Evolutionary conservation across 805 yeast genomes (phyloP).

Genomic region (Saturnispora diversa): DNA sequence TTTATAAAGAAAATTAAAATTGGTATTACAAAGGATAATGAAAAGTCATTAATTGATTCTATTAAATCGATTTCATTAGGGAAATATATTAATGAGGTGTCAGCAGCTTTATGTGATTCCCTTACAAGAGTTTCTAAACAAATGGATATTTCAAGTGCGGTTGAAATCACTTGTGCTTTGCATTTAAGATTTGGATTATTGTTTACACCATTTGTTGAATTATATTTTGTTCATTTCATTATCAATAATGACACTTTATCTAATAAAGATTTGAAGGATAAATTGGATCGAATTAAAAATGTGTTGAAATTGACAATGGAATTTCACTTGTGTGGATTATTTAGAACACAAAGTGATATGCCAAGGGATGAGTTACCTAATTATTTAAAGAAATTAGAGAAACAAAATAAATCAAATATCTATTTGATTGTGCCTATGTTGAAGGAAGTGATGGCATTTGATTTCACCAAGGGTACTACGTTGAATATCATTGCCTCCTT

Average conservation of each 20-base stretch:
- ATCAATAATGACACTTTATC: slow-evolving; percentile 27
- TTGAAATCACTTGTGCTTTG: slow-evolving; percentile 59
- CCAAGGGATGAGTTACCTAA: slow-evolving; percentile 36
- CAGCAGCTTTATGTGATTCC: slow-evolving; percentile 56
- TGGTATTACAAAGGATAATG: slow-evolving; percentile 46
- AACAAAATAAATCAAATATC: slow-evolving; percentile 24
- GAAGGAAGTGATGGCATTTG: slow-evolving; percentile 36
- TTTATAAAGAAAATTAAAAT: slow-evolving; percentile 63
- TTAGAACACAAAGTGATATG: slow-evolving; percentile 38
- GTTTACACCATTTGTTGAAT: slow-evolving; percentile 45
- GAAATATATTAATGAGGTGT: slow-evolving; percentile 67
- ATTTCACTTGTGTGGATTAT: slow-evolving; percentile 48
- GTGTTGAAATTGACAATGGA: slow-evolving; percentile 50
- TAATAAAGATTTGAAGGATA: slow-evolving; percentile 38
- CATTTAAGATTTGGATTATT: slow-evolving; percentile 61
- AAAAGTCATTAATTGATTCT: slow-evolving; percentile 46
- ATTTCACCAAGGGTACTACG: slow-evolving; percentile 23
- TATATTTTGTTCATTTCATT: slow-evolving; percentile 36
- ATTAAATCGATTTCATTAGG: slow-evolving; percentile 55
- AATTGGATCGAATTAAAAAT: slow-evolving; percentile 37
- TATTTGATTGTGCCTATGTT: slow-evolving; percentile 33
- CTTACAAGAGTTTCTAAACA: slow-evolving; percentile 41
- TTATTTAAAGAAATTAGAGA: slow-evolving; percentile 32
- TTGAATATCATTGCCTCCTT: slow-evolving; percentile 40
- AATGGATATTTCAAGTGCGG: slow-evolving; percentile 54